Evolutionary conservation across 495 filamentous ascomycete genomes (phyloP).

Genomic region (Cercophora sp.): DNA sequence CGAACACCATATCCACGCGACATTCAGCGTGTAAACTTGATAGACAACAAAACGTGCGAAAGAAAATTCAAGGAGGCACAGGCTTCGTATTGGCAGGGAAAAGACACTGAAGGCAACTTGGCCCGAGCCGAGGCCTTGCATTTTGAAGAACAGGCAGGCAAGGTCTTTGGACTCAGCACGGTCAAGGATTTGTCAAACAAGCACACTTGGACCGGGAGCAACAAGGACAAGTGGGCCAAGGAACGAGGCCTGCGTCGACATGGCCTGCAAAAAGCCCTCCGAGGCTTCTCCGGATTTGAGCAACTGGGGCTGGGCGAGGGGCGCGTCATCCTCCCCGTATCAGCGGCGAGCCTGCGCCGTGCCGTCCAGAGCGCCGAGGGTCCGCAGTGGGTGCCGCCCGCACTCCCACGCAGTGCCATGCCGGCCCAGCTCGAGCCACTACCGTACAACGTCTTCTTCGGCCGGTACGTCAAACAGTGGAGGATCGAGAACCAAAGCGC

Average conservation of each 20-base stretch:
- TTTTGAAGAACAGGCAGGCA: too few species aligned
- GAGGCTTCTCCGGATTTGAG: constrained; percentile 22
- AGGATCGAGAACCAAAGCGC: constrained; percentile 4
- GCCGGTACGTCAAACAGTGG: not conserved
- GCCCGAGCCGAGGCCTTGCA: too few species aligned
- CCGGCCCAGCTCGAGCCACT: constrained; percentile 19
- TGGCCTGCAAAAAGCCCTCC: constrained; percentile 37
- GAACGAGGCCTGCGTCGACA: constrained; percentile 38
- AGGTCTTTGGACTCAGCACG: too few species aligned
- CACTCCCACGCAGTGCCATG: not conserved
- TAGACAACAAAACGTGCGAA: too few species aligned
- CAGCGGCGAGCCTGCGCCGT: constrained; percentile 4
- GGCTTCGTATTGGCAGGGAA: too few species aligned
- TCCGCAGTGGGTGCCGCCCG: constrained; percentile 15
- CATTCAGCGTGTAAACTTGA: constrained; percentile 10
- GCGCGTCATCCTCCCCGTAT: constrained; percentile 27
- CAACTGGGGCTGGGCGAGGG: too few species aligned
- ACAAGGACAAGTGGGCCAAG: constrained; percentile 14
- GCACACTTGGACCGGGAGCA: not conserved
- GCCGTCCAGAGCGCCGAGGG: not conserved
- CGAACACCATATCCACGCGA: constrained; percentile 6
- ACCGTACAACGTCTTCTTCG: constrained; percentile 11
- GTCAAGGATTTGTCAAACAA: too few species aligned
- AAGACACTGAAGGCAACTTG: too few species aligned
- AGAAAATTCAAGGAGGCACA: too few species aligned